Conservation (phyloP, 2,329 filamentous ascomycete genomes). For the Coccinonectria pachysandricola region DNA sequence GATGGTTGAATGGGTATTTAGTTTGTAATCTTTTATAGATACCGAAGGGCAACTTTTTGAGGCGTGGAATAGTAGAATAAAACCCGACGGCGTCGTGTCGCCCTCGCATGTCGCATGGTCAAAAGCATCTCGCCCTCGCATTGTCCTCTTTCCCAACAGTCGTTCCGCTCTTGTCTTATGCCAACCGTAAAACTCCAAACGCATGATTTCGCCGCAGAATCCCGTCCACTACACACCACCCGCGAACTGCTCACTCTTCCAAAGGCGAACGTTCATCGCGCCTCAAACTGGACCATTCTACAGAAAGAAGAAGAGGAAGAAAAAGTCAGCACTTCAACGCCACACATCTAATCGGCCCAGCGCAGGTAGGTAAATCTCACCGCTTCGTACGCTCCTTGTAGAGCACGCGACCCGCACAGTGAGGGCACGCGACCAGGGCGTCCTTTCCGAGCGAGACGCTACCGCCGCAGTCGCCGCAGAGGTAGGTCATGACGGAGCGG, state of each 20-base stretch:
- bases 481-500: constrained; percentile 28
- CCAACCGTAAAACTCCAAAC: too few species aligned
- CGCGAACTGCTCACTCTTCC: too few species aligned
- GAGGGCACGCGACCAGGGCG: constrained; percentile 38
- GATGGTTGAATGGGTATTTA: constrained; percentile 2
- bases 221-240: too few species aligned
- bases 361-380: constrained; percentile 40
- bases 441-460: constrained; percentile 31
- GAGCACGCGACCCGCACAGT: constrained; percentile 83
- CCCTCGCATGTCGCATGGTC: too few species aligned
- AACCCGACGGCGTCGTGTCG: too few species aligned
- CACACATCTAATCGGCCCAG: neutral
- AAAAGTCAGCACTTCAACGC: constrained; percentile 5
- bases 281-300: constrained; percentile 98
- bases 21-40: constrained; percentile 12
- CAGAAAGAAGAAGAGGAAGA: too few species aligned
- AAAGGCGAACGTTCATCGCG: constrained; percentile 47
- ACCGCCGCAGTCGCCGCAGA: constrained; percentile 35
- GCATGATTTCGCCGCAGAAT: too few species aligned
- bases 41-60: constrained; percentile 5
- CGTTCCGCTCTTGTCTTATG: too few species aligned
- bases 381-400: constrained; percentile 98
- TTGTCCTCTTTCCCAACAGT: too few species aligned
- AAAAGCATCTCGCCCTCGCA: too few species aligned
- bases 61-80: too few species aligned